Evolutionary conservation across 1,284 basidiomycete genomes (phyloP), one percentile per base, ranked within the genome.

Genomic region (Filobasidium uniguttulatum): DNA sequence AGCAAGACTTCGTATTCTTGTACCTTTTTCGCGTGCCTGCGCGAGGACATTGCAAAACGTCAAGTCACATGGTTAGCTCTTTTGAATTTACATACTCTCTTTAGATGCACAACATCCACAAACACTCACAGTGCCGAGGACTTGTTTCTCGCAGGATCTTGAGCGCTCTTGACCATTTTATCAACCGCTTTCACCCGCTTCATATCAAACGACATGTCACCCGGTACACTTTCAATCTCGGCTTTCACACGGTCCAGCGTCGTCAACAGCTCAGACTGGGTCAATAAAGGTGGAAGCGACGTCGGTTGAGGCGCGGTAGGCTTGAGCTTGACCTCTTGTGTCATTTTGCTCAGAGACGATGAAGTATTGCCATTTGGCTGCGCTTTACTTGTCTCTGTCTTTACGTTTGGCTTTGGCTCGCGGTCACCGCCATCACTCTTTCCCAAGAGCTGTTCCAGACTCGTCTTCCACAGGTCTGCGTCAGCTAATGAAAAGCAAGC

Each of bases 141-240:
- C 4, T 81, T 79, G 10, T 91, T 80, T 64, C 90, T 93, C 67
- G 90, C 88, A 6, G 91, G 90, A 62, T 96, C 94, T 62, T 87
- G 85, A 71, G 89, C 94, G 35, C 82, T 62, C 61, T 79, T 82
- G 40, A 96, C 71, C 41, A 86, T 74, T 62, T 82, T 77, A 64
- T 96, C 91, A 4, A 94, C 81, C 60, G 85, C 81, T 29, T 84
- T 82, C 17, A 93, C 86, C 31, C 76, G 73, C 55, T 86, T 85
- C n/a, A 90, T 43, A 54, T 85, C 76, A 15, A 86, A 79, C 12
- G 40, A 12, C 14, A 3, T 15, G 17, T 43, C 40, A 14, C 15
- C 20, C 4, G 40, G 40, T 12, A 26, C 40, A 14, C 22, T 29
- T 20, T 43, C 40, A 26, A 43, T 43, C 22, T 76, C 72, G 19